Evolutionary conservation across 2,329 filamentous ascomycete species (phyloP).

Genomic region (Aspergillus awamori): DNA sequence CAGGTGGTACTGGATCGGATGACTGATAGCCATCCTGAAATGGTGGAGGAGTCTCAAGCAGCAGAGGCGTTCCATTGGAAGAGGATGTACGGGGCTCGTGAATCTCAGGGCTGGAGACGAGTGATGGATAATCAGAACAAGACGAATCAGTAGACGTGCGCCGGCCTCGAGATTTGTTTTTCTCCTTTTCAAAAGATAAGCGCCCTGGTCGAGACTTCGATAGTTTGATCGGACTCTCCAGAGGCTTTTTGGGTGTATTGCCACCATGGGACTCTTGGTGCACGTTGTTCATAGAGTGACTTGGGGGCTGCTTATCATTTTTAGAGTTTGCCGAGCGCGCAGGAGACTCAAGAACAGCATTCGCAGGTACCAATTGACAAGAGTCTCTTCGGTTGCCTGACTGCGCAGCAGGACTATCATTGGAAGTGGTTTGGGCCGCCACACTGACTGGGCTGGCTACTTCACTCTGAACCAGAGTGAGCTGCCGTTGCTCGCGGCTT

Average conservation of each 20-base stretch:
- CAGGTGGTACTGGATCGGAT: conserved; percentile 22
- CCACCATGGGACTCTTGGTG: conserved; percentile 14
- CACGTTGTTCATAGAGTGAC: neutral
- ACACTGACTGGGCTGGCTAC: neutral
- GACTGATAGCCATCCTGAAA: conserved; percentile 24
- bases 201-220: conserved; percentile 28
- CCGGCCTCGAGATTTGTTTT: conserved; percentile 24
- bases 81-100: conserved; percentile 31
- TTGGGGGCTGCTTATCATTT: neutral
- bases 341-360: neutral
- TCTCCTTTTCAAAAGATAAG: conserved; percentile 25
- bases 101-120: conserved; percentile 34
- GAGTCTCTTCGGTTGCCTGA: neutral
- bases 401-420: neutral
- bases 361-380: neutral
- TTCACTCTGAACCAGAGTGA: neutral
- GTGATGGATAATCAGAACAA: conserved; percentile 36
- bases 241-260: conserved; percentile 25
- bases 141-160: conserved; percentile 37
- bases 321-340: conserved; percentile 1
- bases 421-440: neutral
- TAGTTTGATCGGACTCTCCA: conserved; percentile 40
- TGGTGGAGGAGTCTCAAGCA: conserved; percentile 29
- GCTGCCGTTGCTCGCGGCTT: neutral
- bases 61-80: conserved; percentile 29